Percentiles rank a stretch among this genome's conserved stretches.
Conservation (phyloP, 768 basidiomycete genomes). For the Suillus plorans region DNA sequence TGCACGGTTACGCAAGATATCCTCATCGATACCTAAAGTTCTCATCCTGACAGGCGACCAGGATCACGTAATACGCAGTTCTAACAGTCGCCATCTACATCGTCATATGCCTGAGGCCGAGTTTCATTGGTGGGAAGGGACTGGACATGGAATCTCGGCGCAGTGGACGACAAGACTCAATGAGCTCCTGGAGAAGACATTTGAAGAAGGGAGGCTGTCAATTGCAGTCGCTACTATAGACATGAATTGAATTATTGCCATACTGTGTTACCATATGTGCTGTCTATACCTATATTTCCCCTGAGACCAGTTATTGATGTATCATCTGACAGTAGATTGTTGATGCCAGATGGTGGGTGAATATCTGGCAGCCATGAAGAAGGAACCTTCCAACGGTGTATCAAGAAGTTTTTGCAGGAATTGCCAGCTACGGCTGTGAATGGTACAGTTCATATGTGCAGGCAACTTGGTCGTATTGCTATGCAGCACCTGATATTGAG, state of each 20-base stretch:
- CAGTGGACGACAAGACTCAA: slow-evolving; percentile 57
- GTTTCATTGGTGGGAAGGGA: slow-evolving; percentile 54
- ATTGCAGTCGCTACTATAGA: neutral
- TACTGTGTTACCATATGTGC: neutral
- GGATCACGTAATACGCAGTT: slow-evolving; percentile 55
- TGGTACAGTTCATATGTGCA: no score
- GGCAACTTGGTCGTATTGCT: no score
- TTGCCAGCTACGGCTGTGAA: no score
- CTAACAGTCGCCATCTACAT: slow-evolving; percentile 53
- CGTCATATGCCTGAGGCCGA: slow-evolving; percentile 57
- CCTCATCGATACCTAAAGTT: slow-evolving; percentile 61
- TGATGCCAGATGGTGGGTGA: no score
- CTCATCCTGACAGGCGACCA: slow-evolving; percentile 66
- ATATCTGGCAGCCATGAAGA: no score
- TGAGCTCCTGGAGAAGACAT: slow-evolving; percentile 52
- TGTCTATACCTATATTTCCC: neutral
- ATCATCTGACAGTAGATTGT: no score
- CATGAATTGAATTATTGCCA: neutral
- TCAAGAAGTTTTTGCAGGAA: no score
- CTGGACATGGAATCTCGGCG: slow-evolving; percentile 61
- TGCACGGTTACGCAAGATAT: slow-evolving; percentile 47
- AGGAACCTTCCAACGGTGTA: no score
- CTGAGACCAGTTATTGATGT: no score
- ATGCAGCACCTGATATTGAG: no score
- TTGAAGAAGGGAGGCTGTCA: slow-evolving; percentile 45